phyloP scores from a whole-genome alignment of 441 rosid genomes.

The Euphorbia celastroides region DNA sequence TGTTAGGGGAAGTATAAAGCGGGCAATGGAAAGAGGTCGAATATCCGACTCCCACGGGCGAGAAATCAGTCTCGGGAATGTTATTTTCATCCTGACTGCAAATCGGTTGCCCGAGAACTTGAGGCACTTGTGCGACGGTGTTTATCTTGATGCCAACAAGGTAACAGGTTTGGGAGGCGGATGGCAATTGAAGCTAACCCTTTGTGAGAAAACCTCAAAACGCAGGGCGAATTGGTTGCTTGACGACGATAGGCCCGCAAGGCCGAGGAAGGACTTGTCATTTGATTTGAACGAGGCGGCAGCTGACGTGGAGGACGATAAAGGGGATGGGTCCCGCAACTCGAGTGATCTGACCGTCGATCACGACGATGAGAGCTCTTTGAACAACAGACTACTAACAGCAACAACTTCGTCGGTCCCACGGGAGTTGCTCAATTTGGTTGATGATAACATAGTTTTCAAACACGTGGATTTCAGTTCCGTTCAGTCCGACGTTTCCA shows the following conservation, averaged over 20 bases:
- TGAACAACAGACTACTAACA: slow-evolving; percentile 37
- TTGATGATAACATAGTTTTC: slow-evolving; percentile 57
- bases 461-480: slow-evolving; percentile 60
- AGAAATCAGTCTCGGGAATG: slow-evolving; percentile 83
- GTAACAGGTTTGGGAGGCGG: slow-evolving; percentile 47
- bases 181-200: slow-evolving; percentile 62
- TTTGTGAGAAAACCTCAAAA: slow-evolving; percentile 55
- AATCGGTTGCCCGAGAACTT: slow-evolving; percentile 46
- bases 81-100: slow-evolving; percentile 72
- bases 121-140: slow-evolving; percentile 27
- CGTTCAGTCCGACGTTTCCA: slow-evolving; percentile 32
- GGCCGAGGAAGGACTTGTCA: slow-evolving; percentile 54
- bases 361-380: slow-evolving; percentile 58
- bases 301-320: slow-evolving; percentile 43
- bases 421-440: slow-evolving; percentile 43
- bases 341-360: slow-evolving; percentile 86
- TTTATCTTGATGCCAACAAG: slow-evolving; percentile 50
- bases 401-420: slow-evolving; percentile 39
- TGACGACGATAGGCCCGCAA: slow-evolving; percentile 39
- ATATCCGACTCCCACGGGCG: slow-evolving; percentile 85
- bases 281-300: slow-evolving; percentile 83
- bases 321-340: slow-evolving; percentile 66
- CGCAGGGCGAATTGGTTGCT: slow-evolving; percentile 65
- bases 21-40: slow-evolving; percentile 89
- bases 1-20: slow-evolving; percentile 63